Conservation (phyloP, 345 rosid genomes). For the Gossypium australe region DNA sequence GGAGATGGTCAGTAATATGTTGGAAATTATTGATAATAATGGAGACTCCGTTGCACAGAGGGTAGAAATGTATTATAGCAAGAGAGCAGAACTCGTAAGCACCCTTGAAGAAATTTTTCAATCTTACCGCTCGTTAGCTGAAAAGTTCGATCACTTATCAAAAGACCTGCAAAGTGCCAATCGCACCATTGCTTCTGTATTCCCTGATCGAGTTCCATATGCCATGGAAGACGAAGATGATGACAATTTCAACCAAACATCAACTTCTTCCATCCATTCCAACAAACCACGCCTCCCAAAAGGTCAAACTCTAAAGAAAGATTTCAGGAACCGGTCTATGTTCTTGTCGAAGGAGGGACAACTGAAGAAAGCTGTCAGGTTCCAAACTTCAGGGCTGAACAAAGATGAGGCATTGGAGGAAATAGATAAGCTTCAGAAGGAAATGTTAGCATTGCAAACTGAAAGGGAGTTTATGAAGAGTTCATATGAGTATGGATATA, state of each 20-base stretch:
- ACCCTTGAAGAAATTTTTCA: conserved; percentile 61
- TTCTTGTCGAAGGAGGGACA: conserved; percentile 33
- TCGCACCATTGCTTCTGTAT: conserved; percentile 66
- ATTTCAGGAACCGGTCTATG: conserved; percentile 35
- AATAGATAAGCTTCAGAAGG: conserved; percentile 69
- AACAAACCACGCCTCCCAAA: conserved; percentile 33
- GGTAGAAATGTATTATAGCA: conserved; percentile 70
- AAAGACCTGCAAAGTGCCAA: conserved; percentile 72
- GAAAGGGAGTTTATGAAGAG: conserved; percentile 74
- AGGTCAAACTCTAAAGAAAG: conserved; percentile 45
- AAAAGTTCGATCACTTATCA: conserved; percentile 57
- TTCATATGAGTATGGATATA: conserved; percentile 42
- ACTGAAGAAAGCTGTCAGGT: conserved; percentile 24
- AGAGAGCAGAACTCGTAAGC: conserved; percentile 63
- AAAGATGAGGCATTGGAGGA: conserved; percentile 54
- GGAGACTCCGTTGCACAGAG: conserved; percentile 71
- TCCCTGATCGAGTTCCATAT: conserved; percentile 61
- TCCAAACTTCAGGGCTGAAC: conserved; percentile 46
- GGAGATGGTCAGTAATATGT: conserved; percentile 47
- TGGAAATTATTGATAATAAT: conserved; percentile 55
- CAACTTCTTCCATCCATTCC: background rate
- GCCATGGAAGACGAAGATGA: conserved; percentile 48
- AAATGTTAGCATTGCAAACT: conserved; percentile 62
- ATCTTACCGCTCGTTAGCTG: conserved; percentile 66
- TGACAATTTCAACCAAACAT: conserved; percentile 15